phyloP scores from a whole-genome alignment of 1,284 basidiomycete genomes.

The Ceratobasidium sp. region DNA sequence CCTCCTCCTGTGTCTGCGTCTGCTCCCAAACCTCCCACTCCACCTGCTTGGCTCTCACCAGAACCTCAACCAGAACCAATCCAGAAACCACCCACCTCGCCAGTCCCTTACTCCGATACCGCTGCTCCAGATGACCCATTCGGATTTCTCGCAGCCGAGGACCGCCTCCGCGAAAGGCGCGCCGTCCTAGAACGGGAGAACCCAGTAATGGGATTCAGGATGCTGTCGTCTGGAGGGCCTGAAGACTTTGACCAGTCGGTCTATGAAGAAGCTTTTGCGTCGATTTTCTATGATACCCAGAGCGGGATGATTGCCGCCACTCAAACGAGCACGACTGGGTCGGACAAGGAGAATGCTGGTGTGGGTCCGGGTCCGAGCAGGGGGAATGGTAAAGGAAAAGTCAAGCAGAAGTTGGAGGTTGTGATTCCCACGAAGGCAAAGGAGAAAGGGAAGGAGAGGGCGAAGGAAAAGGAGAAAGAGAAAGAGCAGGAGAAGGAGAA shows the following conservation, averaged over 20 bases:
- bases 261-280: constrained; percentile 38
- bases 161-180: constrained; percentile 22
- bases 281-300: constrained; percentile 19
- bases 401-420: constrained; percentile 33
- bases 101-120: constrained; percentile 32
- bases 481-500: background rate
- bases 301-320: constrained; percentile 4
- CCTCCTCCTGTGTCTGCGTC: constrained; percentile 16
- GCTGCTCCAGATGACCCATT: constrained; percentile 33
- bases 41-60: background rate
- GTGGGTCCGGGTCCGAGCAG: background rate
- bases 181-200: constrained; percentile 1
- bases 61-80: background rate
- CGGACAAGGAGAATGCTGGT: constrained; percentile 14
- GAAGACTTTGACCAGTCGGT: constrained; percentile 13
- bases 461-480: background rate
- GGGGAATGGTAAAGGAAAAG: background rate
- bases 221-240: constrained; percentile 26
- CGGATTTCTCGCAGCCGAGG: constrained; percentile 33
- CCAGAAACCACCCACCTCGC: constrained; percentile 31
- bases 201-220: background rate
- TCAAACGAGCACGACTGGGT: constrained; percentile 10
- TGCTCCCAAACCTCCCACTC: background rate
- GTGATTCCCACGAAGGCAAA: constrained; percentile 29
- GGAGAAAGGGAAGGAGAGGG: constrained; percentile 12